Conservation (phyloP, 1,284 basidiomycete genomes). For the Heterobasidion occidentale region DNA sequence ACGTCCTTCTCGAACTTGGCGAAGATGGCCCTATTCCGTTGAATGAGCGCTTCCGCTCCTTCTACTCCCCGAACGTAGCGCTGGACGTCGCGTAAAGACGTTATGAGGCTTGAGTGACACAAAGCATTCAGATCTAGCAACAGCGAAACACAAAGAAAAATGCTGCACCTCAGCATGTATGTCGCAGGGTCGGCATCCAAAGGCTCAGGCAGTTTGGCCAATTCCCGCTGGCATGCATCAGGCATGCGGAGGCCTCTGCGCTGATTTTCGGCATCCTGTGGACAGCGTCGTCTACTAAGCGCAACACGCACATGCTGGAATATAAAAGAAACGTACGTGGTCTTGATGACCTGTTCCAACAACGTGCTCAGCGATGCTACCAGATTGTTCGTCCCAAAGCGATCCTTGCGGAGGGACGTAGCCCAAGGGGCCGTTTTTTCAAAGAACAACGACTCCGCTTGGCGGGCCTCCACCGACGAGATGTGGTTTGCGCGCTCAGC, state of each 20-base stretch:
- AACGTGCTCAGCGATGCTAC: constrained; percentile 44
- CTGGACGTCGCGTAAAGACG: constrained; percentile 29
- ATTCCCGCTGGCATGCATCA: constrained; percentile 27
- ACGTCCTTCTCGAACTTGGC: constrained; percentile 26
- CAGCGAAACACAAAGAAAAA: not conserved
- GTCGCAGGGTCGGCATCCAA: constrained; percentile 33
- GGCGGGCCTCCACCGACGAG: constrained; percentile 29
- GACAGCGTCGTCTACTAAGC: not conserved
- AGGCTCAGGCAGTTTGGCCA: constrained; percentile 33
- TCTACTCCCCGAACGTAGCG: constrained; percentile 28
- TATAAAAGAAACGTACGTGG: constrained; percentile 32
- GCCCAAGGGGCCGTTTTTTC: constrained; percentile 42
- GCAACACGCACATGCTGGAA: not conserved
- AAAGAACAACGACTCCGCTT: constrained; percentile 38
- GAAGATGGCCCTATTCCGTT: constrained; percentile 26
- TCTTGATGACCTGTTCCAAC: constrained; percentile 41
- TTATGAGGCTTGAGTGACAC: constrained; percentile 22
- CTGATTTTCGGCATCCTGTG: constrained; percentile 35
- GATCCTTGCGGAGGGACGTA: constrained; percentile 27
- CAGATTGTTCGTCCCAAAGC: constrained; percentile 51
- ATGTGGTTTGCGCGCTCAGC: constrained; percentile 35
- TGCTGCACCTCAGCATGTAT: constrained; percentile 28
- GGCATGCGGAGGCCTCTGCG: constrained; percentile 26
- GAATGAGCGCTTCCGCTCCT: constrained; percentile 26
- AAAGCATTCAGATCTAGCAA: not conserved